Evolutionary conservation across 225 moss, liverwort and hornwort species (phyloP), one percentile per base, ranked within the genome.

Genomic region (Physcomitrium patens): DNA sequence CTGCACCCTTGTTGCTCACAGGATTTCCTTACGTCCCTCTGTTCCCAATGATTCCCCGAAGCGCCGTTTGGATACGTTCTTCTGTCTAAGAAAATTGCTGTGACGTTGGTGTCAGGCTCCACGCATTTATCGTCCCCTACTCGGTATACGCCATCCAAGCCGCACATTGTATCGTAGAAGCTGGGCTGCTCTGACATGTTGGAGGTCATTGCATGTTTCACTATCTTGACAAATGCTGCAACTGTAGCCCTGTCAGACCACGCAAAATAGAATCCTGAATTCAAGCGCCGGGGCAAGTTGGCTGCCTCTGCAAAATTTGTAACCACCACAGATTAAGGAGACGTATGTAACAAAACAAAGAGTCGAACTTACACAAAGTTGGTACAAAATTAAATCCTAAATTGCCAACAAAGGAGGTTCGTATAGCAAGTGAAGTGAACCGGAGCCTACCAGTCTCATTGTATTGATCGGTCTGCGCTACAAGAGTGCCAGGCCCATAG

Each of bases 121-220:
- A 89, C 68, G 62, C 99, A 99, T 14, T 60, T 62, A 16, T 87
- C 82, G 18, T 86, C 76, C 37, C 95, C 92, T 48, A 86, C 82
- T 16, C 85, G 84, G 68, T 84, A 80, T 41, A 70, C 63, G 3
- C 93, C 95, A n/a, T 74, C 81, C 50, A 65, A 26, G 26, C 99
- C 99, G 70, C 99, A 99, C 70, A 99, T 79, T 16, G 85, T 89
- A 76, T 95, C 93, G 74, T 99, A 99, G 82, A 99, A 99, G 76
- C 99, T 99, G 9, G 99, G 99, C 79, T 99, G 99, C 74, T 99
- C 99, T 61, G 99, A 99, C 88, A 84, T 78, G 7, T 83, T 57
- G 8, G 99, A 95, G 17, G 70, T 24, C 14, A 84, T 27, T 0
- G 85, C 95, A 62, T 99, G 99, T 70, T 79, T 82, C 24, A 99